Conservation (phyloP, 805 yeast genomes). For the Kluyveromyces wickerhamii region DNA sequence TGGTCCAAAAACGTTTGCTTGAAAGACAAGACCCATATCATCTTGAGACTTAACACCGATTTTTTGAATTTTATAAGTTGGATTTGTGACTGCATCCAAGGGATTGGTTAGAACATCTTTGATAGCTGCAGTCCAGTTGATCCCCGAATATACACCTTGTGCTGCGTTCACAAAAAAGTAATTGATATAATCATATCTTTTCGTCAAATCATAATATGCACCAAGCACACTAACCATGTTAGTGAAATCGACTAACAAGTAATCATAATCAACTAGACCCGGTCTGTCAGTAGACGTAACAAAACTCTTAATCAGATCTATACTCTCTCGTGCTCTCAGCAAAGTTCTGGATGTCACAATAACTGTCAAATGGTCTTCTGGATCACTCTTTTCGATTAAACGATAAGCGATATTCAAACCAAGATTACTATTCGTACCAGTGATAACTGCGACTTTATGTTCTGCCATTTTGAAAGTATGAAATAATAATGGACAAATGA, state of each 20-base stretch:
- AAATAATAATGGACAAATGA: too few relatives aligned
- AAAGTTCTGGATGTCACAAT: slow-evolving; percentile 86
- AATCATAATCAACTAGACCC: slow-evolving; percentile 74
- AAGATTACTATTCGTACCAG: slow-evolving; percentile 54
- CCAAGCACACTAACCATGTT: slow-evolving; percentile 77
- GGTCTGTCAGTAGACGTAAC: slow-evolving; percentile 35
- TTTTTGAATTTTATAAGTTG: slow-evolving; percentile 76
- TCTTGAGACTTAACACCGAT: slow-evolving; percentile 71
- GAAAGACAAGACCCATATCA: slow-evolving; percentile 80
- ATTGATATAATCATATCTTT: slow-evolving; percentile 61
- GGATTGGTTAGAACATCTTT: slow-evolving; percentile 62
- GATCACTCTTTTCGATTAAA: slow-evolving; percentile 52
- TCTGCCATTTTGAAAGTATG: slow-evolving; percentile 7
- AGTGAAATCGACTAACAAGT: slow-evolving; percentile 80
- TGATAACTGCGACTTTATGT: slow-evolving; percentile 37
- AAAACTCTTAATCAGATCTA: slow-evolving; percentile 46
- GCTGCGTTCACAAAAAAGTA: slow-evolving; percentile 84
- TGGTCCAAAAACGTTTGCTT: slow-evolving; percentile 96
- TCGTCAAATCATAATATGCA: slow-evolving; percentile 63
- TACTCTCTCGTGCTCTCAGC: slow-evolving; percentile 73
- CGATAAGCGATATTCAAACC: slow-evolving; percentile 84
- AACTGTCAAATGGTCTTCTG: slow-evolving; percentile 54
- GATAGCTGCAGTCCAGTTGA: slow-evolving; percentile 76
- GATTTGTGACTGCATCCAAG: slow-evolving; percentile 76
- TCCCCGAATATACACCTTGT: slow-evolving; percentile 78